phyloP scores from a whole-genome alignment of 805 yeast species.

The Hanseniaspora guilliermondii region DNA sequence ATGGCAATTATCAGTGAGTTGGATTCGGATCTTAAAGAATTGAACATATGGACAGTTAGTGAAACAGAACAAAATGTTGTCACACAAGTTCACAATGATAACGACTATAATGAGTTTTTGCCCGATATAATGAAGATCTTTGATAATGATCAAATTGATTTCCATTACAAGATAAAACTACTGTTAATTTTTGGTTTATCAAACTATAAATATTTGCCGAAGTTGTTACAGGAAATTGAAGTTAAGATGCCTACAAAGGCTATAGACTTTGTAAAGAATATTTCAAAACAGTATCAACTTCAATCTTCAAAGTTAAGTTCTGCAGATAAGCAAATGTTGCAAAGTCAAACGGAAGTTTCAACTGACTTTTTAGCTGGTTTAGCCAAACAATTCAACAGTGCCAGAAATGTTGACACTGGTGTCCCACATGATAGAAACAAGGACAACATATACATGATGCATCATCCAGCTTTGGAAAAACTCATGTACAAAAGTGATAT shows the following conservation, averaged over 20 bases:
- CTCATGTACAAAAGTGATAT: conserved; percentile 22
- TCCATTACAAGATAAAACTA: conserved; percentile 54
- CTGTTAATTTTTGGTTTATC: conserved; percentile 63
- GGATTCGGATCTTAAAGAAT: conserved; percentile 53
- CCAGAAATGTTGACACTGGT: conserved; percentile 26
- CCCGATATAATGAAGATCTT: conserved; percentile 31
- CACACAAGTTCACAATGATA: conserved; percentile 45
- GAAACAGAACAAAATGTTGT: conserved; percentile 82
- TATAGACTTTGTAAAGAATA: conserved; percentile 32
- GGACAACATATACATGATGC: conserved; percentile 80
- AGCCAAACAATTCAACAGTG: conserved; percentile 24
- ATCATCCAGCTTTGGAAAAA: conserved; percentile 50
- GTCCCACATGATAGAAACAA: conserved; percentile 19
- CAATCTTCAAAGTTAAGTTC: conserved; percentile 3
- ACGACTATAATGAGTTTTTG: conserved; percentile 46
- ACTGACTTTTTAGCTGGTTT: conserved; percentile 26
- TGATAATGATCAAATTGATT: conserved; percentile 33
- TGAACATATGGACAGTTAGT: conserved; percentile 68
- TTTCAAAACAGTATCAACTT: conserved; percentile 10
- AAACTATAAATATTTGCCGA: conserved; percentile 43
- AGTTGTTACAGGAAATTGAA: conserved; percentile 32
- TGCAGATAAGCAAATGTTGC: conserved; percentile 15
- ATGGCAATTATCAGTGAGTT: conserved; percentile 81
- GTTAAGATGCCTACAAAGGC: conserved; percentile 30
- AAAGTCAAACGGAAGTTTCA: background rate